Conservation (phyloP, 148 eudicot species). For the Rhododendron ferrugineum region DNA sequence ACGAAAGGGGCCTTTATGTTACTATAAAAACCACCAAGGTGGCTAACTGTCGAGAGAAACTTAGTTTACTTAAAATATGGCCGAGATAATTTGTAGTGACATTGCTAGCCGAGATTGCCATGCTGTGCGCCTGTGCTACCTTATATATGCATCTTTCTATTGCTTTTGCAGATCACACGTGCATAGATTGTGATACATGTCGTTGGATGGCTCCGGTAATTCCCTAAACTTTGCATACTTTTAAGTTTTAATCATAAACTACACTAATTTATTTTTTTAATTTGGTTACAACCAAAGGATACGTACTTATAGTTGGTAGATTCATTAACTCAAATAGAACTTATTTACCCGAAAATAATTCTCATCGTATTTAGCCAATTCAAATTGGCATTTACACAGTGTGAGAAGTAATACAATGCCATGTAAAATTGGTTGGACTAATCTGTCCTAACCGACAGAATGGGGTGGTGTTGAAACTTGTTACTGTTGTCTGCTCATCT, state of each 20-base stretch:
- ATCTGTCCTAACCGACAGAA: background rate
- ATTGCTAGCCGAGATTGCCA: background rate
- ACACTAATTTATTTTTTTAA: background rate
- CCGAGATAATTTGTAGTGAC: background rate
- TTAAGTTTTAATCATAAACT: no score
- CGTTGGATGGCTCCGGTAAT: conserved; percentile 66
- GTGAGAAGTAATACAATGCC: background rate
- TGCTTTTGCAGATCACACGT: conserved; percentile 46
- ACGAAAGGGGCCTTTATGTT: background rate
- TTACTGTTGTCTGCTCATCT: background rate
- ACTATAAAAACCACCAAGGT: background rate
- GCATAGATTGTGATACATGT: conserved; percentile 59
- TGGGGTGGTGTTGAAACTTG: background rate
- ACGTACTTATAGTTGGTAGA: background rate
- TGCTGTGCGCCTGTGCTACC: background rate
- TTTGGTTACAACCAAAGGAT: background rate
- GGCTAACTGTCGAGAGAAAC: background rate
- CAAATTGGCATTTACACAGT: background rate
- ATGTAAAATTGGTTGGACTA: background rate
- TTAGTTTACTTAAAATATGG: background rate
- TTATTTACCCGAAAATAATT: background rate
- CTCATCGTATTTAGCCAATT: background rate
- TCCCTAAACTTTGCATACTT: background rate
- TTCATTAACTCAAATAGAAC: background rate
- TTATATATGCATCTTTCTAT: background rate